Base-by-base conservation (phyloP, 768 basidiomycete genomes). In the Lentinula sp. region DNA sequence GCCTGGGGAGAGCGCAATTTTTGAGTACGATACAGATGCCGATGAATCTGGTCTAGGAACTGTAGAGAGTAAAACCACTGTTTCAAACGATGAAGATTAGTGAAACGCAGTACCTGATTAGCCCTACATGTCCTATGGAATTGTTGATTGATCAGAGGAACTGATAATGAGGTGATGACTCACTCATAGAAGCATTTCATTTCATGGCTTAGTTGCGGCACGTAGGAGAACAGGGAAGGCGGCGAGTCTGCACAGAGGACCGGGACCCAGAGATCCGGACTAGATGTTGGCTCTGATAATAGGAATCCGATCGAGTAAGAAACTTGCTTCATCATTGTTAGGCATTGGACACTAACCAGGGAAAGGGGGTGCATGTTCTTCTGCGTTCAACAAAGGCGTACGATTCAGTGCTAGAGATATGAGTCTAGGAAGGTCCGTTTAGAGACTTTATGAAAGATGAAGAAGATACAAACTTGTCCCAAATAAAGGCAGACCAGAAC, bases 401-500 rank as follows among this genome's bases (percentile, higher is more conserved):
- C 61, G 59, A 23, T 58, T 62, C 23, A 62, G 13, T 3, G 61
- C 54, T 21, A 62, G 32, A n/a, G 61, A 62, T 35, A 62, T 57
- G n/a, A 58, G 43, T 28, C 60, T 61, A 48, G 32, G 39, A n/a
- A 51, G 16, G 4, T 60, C 28, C 28, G 28, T 28, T 28, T 7
- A 34, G 43, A 8, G 4, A 49, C 9, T 16, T 16, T 1, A 56
- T 37, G 21, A 15, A 4, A 16, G 21, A 37, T 18, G 39, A 18
- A 37, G 10, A 31, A 45, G 46, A 34, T 15, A 46, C 54, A 28
- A 7, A 61, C 61, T 62, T 62, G 56, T 62, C 61, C 61, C 61
- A 62, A n/a, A 54, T 50, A 48, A 62, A 62, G 34, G 56, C 16
- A 28, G 56, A 51, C 61, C 61, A 62, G 31, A 62, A 62, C 11